phyloP scores from a whole-genome alignment of 495 filamentous ascomycete species.

The Aspergillus panamensis region DNA sequence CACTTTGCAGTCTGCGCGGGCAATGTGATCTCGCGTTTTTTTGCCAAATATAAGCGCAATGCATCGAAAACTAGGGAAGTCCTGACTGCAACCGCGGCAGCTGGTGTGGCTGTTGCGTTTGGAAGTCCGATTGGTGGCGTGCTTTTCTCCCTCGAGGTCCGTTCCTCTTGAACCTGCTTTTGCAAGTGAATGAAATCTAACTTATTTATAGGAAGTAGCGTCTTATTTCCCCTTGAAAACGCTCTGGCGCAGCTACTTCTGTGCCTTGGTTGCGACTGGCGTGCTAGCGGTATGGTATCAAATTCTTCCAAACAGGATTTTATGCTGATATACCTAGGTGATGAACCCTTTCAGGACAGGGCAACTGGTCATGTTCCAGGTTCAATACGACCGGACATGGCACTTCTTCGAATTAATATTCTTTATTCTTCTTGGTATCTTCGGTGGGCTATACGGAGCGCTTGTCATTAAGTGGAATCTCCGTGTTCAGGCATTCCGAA shows the following conservation, averaged over 20 bases:
- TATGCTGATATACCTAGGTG: conserved; percentile 41
- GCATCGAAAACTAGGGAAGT: conserved; percentile 96
- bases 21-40: conserved; percentile 92
- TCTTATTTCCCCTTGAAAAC: conserved; percentile 96
- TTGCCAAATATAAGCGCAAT: conserved; percentile 88
- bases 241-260: conserved; percentile 97
- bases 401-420: conserved; percentile 96
- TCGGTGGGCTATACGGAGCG: conserved; percentile 92
- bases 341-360: conserved; percentile 98
- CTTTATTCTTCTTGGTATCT: conserved; percentile 86
- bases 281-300: conserved; percentile 65
- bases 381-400: conserved; percentile 93
- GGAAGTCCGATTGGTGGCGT: conserved; percentile 97
- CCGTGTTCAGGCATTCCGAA: conserved; percentile 84
- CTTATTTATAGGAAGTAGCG: conserved; percentile 72
- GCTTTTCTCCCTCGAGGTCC: conserved; percentile 85
- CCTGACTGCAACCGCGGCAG: conserved; percentile 87
- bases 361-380: conserved; percentile 99
- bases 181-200: conserved; percentile 16
- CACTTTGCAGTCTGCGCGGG: conserved; percentile 98
- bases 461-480: conserved; percentile 99
- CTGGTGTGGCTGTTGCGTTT: conserved; percentile 94
- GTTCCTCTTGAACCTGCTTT: background rate
- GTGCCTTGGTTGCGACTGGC: conserved; percentile 91
- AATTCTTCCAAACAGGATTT: background rate